phyloP scores from a whole-genome alignment of 305 asterid genomes.

The Rubia peregrina region DNA sequence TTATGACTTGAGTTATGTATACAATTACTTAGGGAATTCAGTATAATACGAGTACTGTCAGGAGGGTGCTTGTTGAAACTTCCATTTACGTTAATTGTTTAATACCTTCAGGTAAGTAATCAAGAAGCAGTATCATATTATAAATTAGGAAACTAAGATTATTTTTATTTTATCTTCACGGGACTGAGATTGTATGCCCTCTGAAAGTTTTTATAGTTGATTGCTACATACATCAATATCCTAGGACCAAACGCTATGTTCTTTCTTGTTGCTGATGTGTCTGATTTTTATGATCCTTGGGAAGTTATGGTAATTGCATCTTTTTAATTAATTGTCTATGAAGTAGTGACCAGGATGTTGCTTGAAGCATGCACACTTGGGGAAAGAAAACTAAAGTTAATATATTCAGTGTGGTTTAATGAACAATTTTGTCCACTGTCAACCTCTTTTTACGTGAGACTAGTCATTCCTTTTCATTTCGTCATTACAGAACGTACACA shows the following conservation, averaged over 20 bases:
- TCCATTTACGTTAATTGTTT: conserved; percentile 84
- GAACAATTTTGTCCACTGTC: no score
- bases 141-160: no score
- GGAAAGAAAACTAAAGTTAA: background rate
- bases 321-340: background rate
- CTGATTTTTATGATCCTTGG: conserved; percentile 97
- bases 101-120: conserved; percentile 66
- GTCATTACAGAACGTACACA: conserved; percentile 52
- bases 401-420: no score
- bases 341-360: background rate
- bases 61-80: conserved; percentile 67
- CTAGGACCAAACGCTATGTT: conserved; percentile 65
- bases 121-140: no score
- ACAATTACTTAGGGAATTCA: conserved; percentile 16
- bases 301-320: conserved; percentile 61
- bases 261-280: conserved; percentile 93
- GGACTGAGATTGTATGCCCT: no score
- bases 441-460: background rate
- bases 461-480: background rate
- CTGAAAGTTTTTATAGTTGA: conserved; percentile 59
- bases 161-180: no score
- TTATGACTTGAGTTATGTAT: background rate
- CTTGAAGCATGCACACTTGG: background rate
- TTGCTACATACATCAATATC: conserved; percentile 50
- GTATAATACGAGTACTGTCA: conserved; percentile 48